Evolutionary conservation across 2,329 filamentous ascomycete genomes (phyloP).

Genomic region (Zopfia rhizophila): DNA sequence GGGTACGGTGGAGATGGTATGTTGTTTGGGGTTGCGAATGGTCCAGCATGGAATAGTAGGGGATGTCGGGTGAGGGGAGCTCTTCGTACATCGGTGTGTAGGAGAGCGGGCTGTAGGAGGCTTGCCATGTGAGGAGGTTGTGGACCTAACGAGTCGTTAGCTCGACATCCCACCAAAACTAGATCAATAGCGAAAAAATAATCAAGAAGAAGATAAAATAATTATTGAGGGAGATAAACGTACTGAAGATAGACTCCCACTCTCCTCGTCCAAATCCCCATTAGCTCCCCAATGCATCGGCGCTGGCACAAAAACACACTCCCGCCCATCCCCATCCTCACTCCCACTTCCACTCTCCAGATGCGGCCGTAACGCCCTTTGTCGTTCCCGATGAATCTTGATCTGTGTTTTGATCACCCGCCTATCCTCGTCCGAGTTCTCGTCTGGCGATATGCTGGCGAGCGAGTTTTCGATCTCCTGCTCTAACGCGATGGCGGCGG

Average conservation of each 20-base stretch:
- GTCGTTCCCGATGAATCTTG: constrained; percentile 47
- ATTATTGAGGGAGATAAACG: constrained; percentile 19
- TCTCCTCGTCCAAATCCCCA: constrained; percentile 50
- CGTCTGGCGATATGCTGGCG: constrained; percentile 47
- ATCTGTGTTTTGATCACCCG: constrained; percentile 48
- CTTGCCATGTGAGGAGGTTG: constrained; percentile 49
- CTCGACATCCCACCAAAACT: background rate
- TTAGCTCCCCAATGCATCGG: constrained; percentile 52
- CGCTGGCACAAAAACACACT: constrained; percentile 49
- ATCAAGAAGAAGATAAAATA: constrained; percentile 15
- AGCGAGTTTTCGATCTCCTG: constrained; percentile 44
- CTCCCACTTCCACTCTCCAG: constrained; percentile 49
- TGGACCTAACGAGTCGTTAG: constrained; percentile 38
- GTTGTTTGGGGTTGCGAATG: constrained; percentile 43
- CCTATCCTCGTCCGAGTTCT: constrained; percentile 47
- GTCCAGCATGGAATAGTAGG: constrained; percentile 47
- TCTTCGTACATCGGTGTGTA: constrained; percentile 45
- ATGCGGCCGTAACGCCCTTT: constrained; percentile 46
- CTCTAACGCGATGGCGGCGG: constrained; percentile 46
- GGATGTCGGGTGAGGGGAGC: constrained; percentile 45
- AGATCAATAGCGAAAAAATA: background rate
- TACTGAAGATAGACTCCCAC: constrained; percentile 48
- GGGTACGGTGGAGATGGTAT: constrained; percentile 50
- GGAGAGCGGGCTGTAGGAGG: constrained; percentile 45
- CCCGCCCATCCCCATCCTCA: constrained; percentile 48